These are phyloP conservation scores for Tylopilus sp. DNA, from an alignment of 768 basidiomycete genomes.

Conservation along the genomic window DNA sequence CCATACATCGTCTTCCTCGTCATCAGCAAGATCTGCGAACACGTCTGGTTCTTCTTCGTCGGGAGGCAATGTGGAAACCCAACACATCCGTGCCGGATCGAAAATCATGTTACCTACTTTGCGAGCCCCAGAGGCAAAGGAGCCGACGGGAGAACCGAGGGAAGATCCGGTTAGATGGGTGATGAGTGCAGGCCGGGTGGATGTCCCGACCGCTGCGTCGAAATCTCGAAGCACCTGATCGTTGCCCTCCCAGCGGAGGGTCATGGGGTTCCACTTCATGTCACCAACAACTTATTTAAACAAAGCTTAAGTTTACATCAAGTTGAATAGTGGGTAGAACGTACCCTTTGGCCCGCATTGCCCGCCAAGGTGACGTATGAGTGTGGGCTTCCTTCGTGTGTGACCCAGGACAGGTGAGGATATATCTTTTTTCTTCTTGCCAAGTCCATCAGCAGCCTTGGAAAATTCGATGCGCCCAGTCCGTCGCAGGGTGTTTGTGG, in stretches of 20 bases:
- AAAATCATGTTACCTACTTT: conserved; percentile 99
- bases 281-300: conserved; percentile 76
- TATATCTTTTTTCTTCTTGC: conserved; percentile 53
- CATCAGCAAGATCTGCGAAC: conserved; percentile 90
- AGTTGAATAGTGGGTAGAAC: conserved; percentile 17
- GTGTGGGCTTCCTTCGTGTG: conserved; percentile 73
- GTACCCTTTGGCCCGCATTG: conserved; percentile 68
- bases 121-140: conserved; percentile 73
- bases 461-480: conserved; percentile 56
- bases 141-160: conserved; percentile 71
- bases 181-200: conserved; percentile 91
- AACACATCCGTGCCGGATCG: conserved; percentile 92
- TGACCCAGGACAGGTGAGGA: conserved; percentile 42
- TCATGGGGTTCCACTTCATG: conserved; percentile 95
- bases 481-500: conserved; percentile 55
- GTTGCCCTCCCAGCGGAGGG: conserved; percentile 96
- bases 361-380: conserved; percentile 82
- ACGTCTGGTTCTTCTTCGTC: conserved; percentile 95
- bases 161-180: conserved; percentile 91
- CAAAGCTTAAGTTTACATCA: conserved; percentile 12
- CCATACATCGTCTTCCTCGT: conserved; percentile 75
- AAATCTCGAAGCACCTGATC: conserved; percentile 90
- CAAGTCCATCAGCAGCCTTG: conserved; percentile 37
- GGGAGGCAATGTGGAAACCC: conserved; percentile 81
- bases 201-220: conserved; percentile 73